phyloP scores from a whole-genome alignment of 176 grass and related monocot species.

The Echinochloa phyllopogon region DNA sequence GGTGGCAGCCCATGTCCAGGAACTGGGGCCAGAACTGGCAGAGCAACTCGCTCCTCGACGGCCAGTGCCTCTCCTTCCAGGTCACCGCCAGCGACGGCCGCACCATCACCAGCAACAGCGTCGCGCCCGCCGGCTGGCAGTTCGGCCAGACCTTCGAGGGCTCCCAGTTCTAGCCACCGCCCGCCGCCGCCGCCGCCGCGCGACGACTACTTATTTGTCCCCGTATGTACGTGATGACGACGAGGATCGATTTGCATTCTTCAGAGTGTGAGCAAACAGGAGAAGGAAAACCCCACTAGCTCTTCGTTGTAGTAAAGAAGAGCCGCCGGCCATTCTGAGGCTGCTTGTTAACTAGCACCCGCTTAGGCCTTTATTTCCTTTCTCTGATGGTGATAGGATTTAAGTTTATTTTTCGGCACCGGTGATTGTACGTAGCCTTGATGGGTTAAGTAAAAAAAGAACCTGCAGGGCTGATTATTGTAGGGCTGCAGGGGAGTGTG shows the following conservation, averaged over 20 bases:
- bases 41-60: constrained; percentile 82
- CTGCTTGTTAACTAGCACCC: constrained; percentile 79
- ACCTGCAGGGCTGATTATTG: constrained; percentile 25
- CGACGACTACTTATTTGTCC: too few relatives aligned
- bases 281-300: constrained; percentile 14
- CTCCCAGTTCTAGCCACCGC: constrained; percentile 50
- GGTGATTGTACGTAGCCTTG: constrained; percentile 6
- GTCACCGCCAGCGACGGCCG: constrained; percentile 75
- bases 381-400: constrained; percentile 44
- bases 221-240: too few relatives aligned
- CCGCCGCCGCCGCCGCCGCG: too few relatives aligned
- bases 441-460: neutral
- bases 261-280: constrained; percentile 5
- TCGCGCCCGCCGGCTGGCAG: constrained; percentile 68
- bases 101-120: constrained; percentile 62
- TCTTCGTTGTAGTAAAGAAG: constrained; percentile 51
- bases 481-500: constrained; percentile 22
- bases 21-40: constrained; percentile 99
- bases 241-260: neutral
- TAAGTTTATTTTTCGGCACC: constrained; percentile 34
- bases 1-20: constrained; percentile 83
- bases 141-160: constrained; percentile 88
- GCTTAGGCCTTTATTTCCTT: constrained; percentile 60
- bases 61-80: constrained; percentile 84
- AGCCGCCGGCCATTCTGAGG: constrained; percentile 69